A percentile compares a stretch with the other conserved stretches of the same genome.
Conservation (phyloP, 768 basidiomycete species). For the Tricholoma sp. region DNA sequence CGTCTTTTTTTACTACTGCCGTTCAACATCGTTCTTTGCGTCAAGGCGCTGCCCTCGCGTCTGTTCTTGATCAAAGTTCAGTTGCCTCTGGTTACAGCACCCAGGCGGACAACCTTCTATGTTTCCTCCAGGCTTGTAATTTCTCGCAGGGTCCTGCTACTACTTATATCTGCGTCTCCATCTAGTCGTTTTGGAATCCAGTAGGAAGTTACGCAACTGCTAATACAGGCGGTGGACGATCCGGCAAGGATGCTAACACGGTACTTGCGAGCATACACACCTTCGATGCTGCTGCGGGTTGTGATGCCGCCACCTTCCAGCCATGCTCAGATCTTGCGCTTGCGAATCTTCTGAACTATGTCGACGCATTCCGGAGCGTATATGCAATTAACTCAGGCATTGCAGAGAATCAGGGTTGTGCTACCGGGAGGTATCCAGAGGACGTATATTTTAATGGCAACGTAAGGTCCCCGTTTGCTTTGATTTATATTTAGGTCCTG, state of each 20-base stretch:
- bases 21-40: conserved; percentile 74
- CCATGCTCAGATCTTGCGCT: conserved; percentile 77
- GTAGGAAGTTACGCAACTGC: conserved; percentile 56
- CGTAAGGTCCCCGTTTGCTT: conserved; percentile 34
- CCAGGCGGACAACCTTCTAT: conserved; percentile 61
- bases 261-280: conserved; percentile 72
- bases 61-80: conserved; percentile 46
- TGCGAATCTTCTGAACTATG: conserved; percentile 59
- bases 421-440: conserved; percentile 74
- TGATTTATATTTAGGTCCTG: conserved; percentile 13
- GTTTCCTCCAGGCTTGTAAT: conserved; percentile 69
- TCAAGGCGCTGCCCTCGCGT: conserved; percentile 62
- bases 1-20: conserved; percentile 80
- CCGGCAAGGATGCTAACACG: conserved; percentile 73
- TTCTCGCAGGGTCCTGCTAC: conserved; percentile 23
- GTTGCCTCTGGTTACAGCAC: conserved; percentile 42
- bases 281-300: conserved; percentile 67
- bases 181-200: conserved; percentile 73
- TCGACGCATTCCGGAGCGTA: conserved; percentile 64
- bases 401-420: conserved; percentile 50
- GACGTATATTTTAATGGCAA: conserved; percentile 71
- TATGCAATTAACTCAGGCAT: conserved; percentile 62
- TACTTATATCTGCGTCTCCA: neutral
- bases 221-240: conserved; percentile 72
- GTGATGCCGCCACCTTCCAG: conserved; percentile 70